Percentiles rank a stretch among this genome's conserved stretches.
Conservation (phyloP, 2,329 filamentous ascomycete genomes). For the Penicillium sp. region DNA sequence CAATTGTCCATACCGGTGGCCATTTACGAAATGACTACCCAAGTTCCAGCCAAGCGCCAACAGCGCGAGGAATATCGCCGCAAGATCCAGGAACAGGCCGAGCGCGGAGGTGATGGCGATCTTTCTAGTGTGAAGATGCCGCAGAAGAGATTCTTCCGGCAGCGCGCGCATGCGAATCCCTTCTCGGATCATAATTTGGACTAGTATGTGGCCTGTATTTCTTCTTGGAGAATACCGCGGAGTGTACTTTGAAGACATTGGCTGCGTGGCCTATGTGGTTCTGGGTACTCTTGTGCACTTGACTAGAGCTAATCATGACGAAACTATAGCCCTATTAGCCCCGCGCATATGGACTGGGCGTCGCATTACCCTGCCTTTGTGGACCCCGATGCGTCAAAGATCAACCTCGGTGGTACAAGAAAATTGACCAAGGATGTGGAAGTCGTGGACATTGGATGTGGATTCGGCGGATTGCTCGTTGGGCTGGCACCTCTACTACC, state of each 20-base stretch:
- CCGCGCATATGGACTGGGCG: conserved; percentile 90
- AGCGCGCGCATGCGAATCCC: conserved; percentile 95
- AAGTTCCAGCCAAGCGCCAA: conserved; percentile 62
- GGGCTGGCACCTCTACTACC: conserved; percentile 83
- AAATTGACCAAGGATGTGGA: conserved; percentile 74
- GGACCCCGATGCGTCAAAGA: conserved; percentile 43
- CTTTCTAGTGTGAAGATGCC: conserved; percentile 66
- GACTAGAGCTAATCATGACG: conserved; percentile 15
- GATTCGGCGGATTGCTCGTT: conserved; percentile 89
- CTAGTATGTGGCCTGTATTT: conserved; percentile 68
- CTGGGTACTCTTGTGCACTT: background rate
- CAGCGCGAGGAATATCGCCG: conserved; percentile 70
- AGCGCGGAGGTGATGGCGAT: conserved; percentile 30
- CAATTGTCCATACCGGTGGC: background rate
- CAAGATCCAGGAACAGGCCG: conserved; percentile 30
- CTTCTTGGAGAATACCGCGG: background rate
- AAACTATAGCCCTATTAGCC: conserved; percentile 72
- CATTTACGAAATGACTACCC: conserved; percentile 25
- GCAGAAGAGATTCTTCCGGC: conserved; percentile 94
- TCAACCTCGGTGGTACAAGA: conserved; percentile 41
- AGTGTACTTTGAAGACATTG: conserved; percentile 1
- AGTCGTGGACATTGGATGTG: conserved; percentile 95
- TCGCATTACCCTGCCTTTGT: conserved; percentile 78
- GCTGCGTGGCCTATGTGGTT: background rate
- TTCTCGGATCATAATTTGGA: conserved; percentile 91